phyloP scores from a whole-genome alignment of 2,329 filamentous ascomycete species.

The Fusarium sp. region DNA sequence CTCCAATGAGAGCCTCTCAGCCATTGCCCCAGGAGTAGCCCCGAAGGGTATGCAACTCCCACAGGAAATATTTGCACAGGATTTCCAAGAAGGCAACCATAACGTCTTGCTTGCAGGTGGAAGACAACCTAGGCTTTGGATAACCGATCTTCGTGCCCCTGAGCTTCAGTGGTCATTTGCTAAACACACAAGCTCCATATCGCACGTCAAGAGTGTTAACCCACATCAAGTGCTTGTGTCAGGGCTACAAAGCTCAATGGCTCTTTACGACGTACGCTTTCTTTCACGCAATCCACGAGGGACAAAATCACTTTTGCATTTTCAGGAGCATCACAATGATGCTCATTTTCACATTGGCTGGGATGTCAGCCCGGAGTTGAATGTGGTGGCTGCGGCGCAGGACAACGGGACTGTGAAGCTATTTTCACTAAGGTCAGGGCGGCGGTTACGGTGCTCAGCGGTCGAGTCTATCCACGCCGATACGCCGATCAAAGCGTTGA shows the following conservation, averaged over 20 bases:
- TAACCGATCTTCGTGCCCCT: slow-evolving; percentile 58
- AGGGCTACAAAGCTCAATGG: slow-evolving; percentile 61
- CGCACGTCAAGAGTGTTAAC: slow-evolving; percentile 62
- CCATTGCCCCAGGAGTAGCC: slow-evolving; percentile 46
- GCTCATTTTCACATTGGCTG: slow-evolving; percentile 62
- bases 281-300: slow-evolving; percentile 29
- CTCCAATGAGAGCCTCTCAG: slow-evolving; percentile 47
- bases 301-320: slow-evolving; percentile 57
- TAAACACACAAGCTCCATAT: slow-evolving; percentile 55
- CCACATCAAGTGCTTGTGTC: slow-evolving; percentile 64
- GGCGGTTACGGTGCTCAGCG: slow-evolving; percentile 46
- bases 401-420: slow-evolving; percentile 60
- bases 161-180: slow-evolving; percentile 48
- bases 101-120: slow-evolving; percentile 63
- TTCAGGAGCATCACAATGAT: slow-evolving; percentile 62
- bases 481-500: slow-evolving; percentile 55
- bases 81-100: slow-evolving; percentile 58
- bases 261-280: slow-evolving; percentile 68
- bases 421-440: slow-evolving; percentile 62
- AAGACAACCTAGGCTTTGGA: slow-evolving; percentile 58
- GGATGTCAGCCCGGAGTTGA: slow-evolving; percentile 59
- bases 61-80: slow-evolving; percentile 60
- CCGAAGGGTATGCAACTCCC: slow-evolving; percentile 36
- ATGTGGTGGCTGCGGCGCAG: slow-evolving; percentile 65
- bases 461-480: slow-evolving; percentile 40